These are phyloP conservation scores for Rhizopus stolonifer DNA, from an alignment of 371 early-diverging fungal genomes.

Conservation along the genomic window DNA sequence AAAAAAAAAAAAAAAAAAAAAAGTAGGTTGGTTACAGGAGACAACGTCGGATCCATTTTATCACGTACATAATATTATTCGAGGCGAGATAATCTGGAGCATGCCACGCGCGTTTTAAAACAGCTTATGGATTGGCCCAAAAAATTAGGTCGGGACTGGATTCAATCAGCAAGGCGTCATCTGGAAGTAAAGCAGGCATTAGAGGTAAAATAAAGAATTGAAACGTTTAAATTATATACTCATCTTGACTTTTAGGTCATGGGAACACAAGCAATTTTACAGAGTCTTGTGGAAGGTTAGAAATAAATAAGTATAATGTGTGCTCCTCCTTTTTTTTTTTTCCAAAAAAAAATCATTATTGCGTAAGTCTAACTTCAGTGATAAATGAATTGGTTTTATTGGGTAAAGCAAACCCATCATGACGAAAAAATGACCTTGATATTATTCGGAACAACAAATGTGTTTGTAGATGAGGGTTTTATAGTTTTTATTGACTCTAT, in stretches of 20 bases:
- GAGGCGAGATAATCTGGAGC: conserved; percentile 73
- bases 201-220: conserved; percentile 46
- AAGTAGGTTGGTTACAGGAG: conserved; percentile 77
- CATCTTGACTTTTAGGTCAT: conserved; percentile 41
- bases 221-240: background rate
- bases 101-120: conserved; percentile 85
- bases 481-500: background rate
- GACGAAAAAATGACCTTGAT: conserved; percentile 1
- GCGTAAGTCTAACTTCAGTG: conserved; percentile 1
- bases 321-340: background rate
- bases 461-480: background rate
- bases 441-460: background rate
- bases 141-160: conserved; percentile 83
- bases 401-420: background rate
- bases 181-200: conserved; percentile 87
- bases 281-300: conserved; percentile 53
- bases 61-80: conserved; percentile 76
- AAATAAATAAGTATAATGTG: background rate
- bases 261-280: conserved; percentile 61
- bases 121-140: conserved; percentile 89
- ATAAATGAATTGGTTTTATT: background rate
- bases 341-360: background rate
- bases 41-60: conserved; percentile 81
- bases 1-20: too few species aligned
- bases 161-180: conserved; percentile 71